A percentile compares a stretch with the other conserved stretches of the same genome.
phyloP scores from a whole-genome alignment of 129 eudicot genomes.

The Smallanthus sonchifolius region DNA sequence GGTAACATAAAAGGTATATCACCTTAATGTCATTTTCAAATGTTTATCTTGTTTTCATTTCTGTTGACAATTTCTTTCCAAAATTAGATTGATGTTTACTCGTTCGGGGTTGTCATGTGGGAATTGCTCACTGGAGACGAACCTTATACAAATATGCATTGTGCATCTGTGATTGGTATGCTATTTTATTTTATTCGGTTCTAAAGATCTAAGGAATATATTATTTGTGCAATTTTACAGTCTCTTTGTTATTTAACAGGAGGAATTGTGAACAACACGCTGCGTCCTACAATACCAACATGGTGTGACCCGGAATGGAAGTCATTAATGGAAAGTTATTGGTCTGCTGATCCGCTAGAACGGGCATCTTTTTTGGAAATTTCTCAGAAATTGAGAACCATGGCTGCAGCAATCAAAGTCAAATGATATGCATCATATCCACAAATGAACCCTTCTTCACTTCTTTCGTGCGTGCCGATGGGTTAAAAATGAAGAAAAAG shows the following conservation, averaged over 20 bases:
- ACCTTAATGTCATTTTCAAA: not conserved
- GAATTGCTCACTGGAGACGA: constrained; percentile 95
- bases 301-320: constrained; percentile 99
- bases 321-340: constrained; percentile 81
- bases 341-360: constrained; percentile 69
- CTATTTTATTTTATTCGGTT: not conserved
- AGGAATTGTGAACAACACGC: constrained; percentile 77
- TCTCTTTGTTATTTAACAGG: constrained; percentile 32
- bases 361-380: constrained; percentile 56
- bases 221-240: not conserved
- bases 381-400: constrained; percentile 41
- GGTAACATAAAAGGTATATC: constrained; percentile 81
- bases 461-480: no score
- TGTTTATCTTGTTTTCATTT: not conserved
- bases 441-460: no score
- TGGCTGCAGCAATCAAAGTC: constrained; percentile 88
- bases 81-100: constrained; percentile 82
- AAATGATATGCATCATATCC: constrained; percentile 30
- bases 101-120: constrained; percentile 97
- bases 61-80: not conserved
- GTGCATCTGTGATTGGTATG: constrained; percentile 86
- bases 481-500: no score
- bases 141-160: constrained; percentile 78
- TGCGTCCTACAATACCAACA: constrained; percentile 83
- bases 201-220: not conserved